Evolutionary conservation across 495 filamentous ascomycete species (phyloP), one percentile per base, ranked within the genome.

Genomic region (Friedmanniomyces simplex): DNA sequence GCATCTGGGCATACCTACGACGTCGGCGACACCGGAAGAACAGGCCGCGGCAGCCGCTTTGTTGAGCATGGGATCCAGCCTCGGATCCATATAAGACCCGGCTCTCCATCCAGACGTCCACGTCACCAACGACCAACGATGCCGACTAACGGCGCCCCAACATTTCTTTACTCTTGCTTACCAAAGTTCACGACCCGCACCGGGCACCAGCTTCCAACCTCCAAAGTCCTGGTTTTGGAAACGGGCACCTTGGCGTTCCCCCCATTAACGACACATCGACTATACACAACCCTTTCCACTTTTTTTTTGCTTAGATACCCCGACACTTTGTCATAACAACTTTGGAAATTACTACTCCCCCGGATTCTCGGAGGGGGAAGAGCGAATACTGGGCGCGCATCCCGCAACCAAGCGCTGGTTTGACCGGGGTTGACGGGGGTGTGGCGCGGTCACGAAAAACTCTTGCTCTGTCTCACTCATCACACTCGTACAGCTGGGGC

Each of bases 21-120:
- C 47, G 1, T 21, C 41, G 1, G 57, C 57, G 16, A 58, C 62
- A 63, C 76, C 77, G 41, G 82, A 88, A 72, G 88, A 94, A 75
- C 84, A 86, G 67, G 87, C 88, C 67, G 88, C 88, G 37, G 81
- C 89, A 60, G 88, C 89, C 70, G 88, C 88, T 54, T 81, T 94
- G 69, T 76, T 94, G 64, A 81, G 82, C 71, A 81, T 94, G 71
- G 87, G 87, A 71, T 89, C 86, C 72, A 81, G 82, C 71, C 80
- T 94, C 70, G 87, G 87, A 72, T 89, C 86, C 72, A 86, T 90
- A 84, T 91, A 86, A 86, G 43, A 49, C 16, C 52, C 53, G 13
- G 25, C 18, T 55, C 6, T 50, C 25, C 48, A n/a, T n/a, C n/a
- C n/a, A n/a, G n/a, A 47, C 28, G 4, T 34, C 7, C 6, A 46